phyloP scores from a whole-genome alignment of 2,329 filamentous ascomycete genomes.

The Penicillium sp. region DNA sequence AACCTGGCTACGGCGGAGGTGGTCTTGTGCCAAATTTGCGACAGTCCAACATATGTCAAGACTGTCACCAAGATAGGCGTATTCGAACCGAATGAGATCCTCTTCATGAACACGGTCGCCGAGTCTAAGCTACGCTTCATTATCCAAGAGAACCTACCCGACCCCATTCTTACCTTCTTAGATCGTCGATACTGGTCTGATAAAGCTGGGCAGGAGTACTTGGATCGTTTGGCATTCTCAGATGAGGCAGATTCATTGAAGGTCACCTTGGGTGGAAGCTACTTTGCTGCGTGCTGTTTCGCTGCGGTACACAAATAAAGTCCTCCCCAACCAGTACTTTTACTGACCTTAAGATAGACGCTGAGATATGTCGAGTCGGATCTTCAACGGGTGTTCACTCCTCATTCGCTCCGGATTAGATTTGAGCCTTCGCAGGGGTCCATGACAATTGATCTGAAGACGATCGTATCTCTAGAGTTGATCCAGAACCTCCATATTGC shows the following conservation, averaged over 20 bases:
- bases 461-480: constrained; percentile 82
- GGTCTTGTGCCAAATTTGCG: constrained; percentile 85
- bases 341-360: constrained; percentile 53
- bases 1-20: constrained; percentile 84
- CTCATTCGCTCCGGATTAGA: constrained; percentile 80
- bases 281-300: constrained; percentile 81
- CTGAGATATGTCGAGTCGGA: constrained; percentile 78
- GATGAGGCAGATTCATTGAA: constrained; percentile 81
- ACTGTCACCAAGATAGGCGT: constrained; percentile 85
- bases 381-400: constrained; percentile 67
- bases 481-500: constrained; percentile 80
- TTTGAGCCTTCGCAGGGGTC: constrained; percentile 87
- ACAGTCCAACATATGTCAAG: constrained; percentile 87
- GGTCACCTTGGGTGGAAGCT: constrained; percentile 77
- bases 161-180: constrained; percentile 62
- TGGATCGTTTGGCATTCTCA: constrained; percentile 74
- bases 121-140: constrained; percentile 74
- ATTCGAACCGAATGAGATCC: constrained; percentile 74
- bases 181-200: constrained; percentile 87
- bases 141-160: constrained; percentile 69
- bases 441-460: constrained; percentile 93
- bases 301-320: constrained; percentile 65
- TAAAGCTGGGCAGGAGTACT: constrained; percentile 70
- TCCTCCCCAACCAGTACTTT: background rate
- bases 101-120: constrained; percentile 73